Percentiles rank a stretch among this genome's conserved stretches.
phyloP scores from a whole-genome alignment of 2,329 filamentous ascomycete genomes.

The Colletotrichum liriopes region DNA sequence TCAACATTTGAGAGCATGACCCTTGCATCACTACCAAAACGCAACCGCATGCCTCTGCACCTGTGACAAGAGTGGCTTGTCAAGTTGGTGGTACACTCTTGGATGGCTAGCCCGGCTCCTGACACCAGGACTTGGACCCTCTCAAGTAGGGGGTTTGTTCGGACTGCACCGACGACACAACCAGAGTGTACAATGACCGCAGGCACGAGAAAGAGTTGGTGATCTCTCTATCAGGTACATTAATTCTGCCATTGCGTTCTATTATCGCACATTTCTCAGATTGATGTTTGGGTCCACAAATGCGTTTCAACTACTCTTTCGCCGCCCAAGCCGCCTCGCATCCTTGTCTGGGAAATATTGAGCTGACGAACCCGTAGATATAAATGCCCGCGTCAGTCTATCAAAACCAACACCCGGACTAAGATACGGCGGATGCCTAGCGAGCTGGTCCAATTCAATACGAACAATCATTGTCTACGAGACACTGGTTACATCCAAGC shows the following conservation, averaged over 20 bases:
- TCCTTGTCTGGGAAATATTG: not conserved
- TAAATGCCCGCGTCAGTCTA: not conserved
- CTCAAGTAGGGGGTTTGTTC: not conserved
- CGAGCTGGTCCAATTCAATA: not conserved
- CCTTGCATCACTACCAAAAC: constrained; percentile 19
- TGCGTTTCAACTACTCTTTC: not conserved
- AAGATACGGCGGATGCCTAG: not conserved
- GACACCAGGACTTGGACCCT: not conserved
- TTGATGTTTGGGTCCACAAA: not conserved
- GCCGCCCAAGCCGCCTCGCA: not conserved
- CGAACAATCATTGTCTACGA: constrained; percentile 10
- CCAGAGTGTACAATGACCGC: not conserved
- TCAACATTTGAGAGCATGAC: constrained; percentile 60
- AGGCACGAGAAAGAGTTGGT: not conserved
- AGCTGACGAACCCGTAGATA: not conserved
- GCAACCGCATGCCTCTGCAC: not conserved
- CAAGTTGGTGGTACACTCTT: not conserved
- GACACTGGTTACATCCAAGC: not conserved
- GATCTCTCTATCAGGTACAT: not conserved
- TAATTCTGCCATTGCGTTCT: not conserved
- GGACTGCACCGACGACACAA: not conserved
- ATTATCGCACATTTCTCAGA: not conserved
- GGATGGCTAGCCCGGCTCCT: not conserved
- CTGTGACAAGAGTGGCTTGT: not conserved
- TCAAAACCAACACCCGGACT: not conserved